These are phyloP conservation scores for Podospora tetraspora DNA, from an alignment of 495 filamentous ascomycete species.

Conservation along the genomic window DNA sequence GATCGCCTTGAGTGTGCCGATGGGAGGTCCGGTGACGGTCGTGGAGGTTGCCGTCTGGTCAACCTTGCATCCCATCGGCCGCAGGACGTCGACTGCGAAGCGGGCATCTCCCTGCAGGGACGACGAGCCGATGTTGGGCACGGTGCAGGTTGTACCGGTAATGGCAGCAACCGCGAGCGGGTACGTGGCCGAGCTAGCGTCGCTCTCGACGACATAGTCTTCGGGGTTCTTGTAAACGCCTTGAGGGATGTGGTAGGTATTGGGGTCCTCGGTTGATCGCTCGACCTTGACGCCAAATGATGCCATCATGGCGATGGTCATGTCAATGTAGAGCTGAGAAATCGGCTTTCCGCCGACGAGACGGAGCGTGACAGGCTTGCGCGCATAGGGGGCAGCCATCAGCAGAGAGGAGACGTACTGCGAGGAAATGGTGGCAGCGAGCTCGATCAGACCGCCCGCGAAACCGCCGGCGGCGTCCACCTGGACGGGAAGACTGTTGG, in stretches of 20 bases:
- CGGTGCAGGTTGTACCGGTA: constrained; percentile 86
- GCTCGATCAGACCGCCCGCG: constrained; percentile 82
- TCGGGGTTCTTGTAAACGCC: constrained; percentile 77
- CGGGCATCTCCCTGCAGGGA: constrained; percentile 94
- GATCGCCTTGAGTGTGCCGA: constrained; percentile 64
- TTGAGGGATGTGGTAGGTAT: constrained; percentile 93
- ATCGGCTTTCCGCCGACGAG: constrained; percentile 93
- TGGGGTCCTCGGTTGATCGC: constrained; percentile 53
- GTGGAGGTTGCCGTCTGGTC: constrained; percentile 80
- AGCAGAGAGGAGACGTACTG: constrained; percentile 96
- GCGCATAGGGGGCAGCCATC: constrained; percentile 96
- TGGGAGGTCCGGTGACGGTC: constrained; percentile 82
- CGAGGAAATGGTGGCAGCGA: constrained; percentile 90
- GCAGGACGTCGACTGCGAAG: constrained; percentile 86
- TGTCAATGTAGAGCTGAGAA: constrained; percentile 95
- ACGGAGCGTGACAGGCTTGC: constrained; percentile 82
- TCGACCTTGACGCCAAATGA: constrained; percentile 81
- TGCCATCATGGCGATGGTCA: constrained; percentile 98
- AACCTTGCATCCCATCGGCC: constrained; percentile 91
- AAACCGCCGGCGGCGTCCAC: constrained; percentile 81
- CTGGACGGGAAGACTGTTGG: constrained; percentile 74
- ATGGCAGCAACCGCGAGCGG: constrained; percentile 93
- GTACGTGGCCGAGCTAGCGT: constrained; percentile 96
- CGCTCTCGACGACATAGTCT: constrained; percentile 90
- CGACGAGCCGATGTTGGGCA: constrained; percentile 89